Conservation (phyloP, 257 asterid genomes). For the Sherardia arvensis region DNA sequence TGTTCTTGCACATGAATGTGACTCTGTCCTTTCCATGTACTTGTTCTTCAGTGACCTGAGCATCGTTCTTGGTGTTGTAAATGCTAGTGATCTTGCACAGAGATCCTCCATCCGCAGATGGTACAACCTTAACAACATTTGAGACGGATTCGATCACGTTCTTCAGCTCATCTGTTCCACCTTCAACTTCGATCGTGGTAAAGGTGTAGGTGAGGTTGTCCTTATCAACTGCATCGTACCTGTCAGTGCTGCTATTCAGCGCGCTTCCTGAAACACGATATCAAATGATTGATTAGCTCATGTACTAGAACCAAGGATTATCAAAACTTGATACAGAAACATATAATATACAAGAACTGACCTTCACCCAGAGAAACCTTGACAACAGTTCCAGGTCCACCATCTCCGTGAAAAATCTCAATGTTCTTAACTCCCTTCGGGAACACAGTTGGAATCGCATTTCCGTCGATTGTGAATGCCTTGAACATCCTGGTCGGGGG, state of each 20-base stretch:
- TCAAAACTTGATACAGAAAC: not conserved
- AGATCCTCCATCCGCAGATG: constrained; percentile 34
- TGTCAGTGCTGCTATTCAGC: constrained; percentile 29
- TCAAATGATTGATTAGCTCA: not conserved
- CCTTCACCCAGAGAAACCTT: constrained; percentile 36
- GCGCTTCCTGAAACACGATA: not conserved
- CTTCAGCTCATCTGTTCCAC: constrained; percentile 25
- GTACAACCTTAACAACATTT: constrained; percentile 28
- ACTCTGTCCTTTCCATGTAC: constrained; percentile 8
- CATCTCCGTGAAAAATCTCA: constrained; percentile 39
- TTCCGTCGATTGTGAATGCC: constrained; percentile 38
- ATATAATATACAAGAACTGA: not conserved
- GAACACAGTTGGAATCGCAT: constrained; percentile 27
- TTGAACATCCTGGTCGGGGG: constrained; percentile 38
- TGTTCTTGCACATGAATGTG: not conserved
- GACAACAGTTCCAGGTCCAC: constrained; percentile 27
- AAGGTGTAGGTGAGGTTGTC: constrained; percentile 24
- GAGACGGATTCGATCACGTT: constrained; percentile 30
- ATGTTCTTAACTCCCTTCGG: constrained; percentile 35
- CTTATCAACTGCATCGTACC: constrained; percentile 32
- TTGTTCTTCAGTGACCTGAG: constrained; percentile 25
- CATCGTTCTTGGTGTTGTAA: constrained; percentile 28
- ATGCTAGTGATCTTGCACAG: constrained; percentile 28
- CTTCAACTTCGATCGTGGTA: constrained; percentile 26
- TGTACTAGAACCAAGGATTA: not conserved